These are phyloP conservation scores for Rhodomyrtus psidioides DNA, from an alignment of 441 rosid species.

Conservation along the genomic window DNA sequence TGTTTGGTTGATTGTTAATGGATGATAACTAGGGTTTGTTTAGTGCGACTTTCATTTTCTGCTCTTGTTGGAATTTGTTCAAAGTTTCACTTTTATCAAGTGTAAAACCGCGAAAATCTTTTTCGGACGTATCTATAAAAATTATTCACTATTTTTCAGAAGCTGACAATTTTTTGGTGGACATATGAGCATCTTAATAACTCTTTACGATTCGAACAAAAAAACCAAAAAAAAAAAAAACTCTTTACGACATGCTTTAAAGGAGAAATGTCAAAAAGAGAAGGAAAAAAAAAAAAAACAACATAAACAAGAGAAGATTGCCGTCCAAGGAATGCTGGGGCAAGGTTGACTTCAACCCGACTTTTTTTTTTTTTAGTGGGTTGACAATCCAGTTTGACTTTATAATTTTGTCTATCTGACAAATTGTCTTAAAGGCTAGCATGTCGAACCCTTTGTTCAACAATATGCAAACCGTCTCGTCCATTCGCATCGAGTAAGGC, in stretches of 20 bases:
- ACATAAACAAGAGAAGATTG: neutral
- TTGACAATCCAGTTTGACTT: neutral
- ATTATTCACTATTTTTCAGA: no score
- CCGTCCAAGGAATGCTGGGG: neutral
- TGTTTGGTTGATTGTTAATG: no score
- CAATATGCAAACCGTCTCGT: no score
- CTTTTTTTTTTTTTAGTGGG: neutral
- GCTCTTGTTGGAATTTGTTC: no score
- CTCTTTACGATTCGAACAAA: no score
- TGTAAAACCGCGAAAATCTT: no score
- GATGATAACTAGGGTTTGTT: no score
- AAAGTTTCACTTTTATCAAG: no score
- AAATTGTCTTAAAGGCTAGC: neutral
- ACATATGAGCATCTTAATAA: no score
- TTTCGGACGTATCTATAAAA: no score
- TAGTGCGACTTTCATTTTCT: no score
- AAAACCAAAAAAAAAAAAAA: neutral
- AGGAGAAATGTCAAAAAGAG: neutral
- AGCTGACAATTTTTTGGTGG: no score
- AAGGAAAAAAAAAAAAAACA: neutral
- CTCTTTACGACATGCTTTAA: neutral
- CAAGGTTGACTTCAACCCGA: neutral
- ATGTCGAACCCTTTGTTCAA: neutral
- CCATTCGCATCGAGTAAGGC: neutral
- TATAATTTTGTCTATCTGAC: neutral